Conservation (phyloP, 2,329 filamentous ascomycete genomes). For the Paraphoma sp. region DNA sequence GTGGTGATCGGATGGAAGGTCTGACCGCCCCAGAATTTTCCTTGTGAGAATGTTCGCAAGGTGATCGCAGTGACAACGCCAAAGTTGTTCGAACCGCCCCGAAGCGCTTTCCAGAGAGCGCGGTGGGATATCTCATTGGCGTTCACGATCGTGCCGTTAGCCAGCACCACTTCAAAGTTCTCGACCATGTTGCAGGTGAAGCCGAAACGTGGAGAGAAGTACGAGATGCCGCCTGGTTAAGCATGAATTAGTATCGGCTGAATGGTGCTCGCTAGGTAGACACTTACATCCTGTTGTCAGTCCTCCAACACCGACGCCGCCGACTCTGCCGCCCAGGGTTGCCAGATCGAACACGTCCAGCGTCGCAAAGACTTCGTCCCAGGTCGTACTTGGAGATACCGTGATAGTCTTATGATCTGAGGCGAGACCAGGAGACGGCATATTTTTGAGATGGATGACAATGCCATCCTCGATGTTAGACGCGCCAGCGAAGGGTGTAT, state of each 20-base stretch:
- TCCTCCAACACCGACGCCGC: constrained; percentile 29
- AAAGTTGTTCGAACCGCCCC: constrained; percentile 38
- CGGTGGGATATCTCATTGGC: constrained; percentile 44
- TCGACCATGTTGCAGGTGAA: constrained; percentile 15
- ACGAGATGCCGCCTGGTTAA: constrained; percentile 27
- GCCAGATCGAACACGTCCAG: constrained; percentile 29
- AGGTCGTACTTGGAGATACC: constrained; percentile 32
- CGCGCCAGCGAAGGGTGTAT: constrained; percentile 29
- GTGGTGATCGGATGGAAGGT: neutral
- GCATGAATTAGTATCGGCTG: neutral
- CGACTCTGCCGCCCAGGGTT: constrained; percentile 29
- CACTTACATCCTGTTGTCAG: constrained; percentile 30
- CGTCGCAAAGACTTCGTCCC: constrained; percentile 27
- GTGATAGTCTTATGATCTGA: constrained; percentile 22
- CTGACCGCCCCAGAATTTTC: constrained; percentile 4
- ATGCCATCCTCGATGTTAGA: constrained; percentile 36
- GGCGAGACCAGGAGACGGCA: constrained; percentile 29
- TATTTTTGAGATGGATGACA: constrained; percentile 33
- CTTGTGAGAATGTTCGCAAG: neutral
- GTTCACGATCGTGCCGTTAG: constrained; percentile 51
- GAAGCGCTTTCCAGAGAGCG: constrained; percentile 50
- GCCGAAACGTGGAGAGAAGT: constrained; percentile 22
- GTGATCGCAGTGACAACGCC: constrained; percentile 25
- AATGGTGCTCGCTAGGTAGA: neutral
- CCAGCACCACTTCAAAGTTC: constrained; percentile 51